phyloP scores from a whole-genome alignment of 2,329 filamentous ascomycete genomes.

The Pseudogymnoascus sp. region DNA sequence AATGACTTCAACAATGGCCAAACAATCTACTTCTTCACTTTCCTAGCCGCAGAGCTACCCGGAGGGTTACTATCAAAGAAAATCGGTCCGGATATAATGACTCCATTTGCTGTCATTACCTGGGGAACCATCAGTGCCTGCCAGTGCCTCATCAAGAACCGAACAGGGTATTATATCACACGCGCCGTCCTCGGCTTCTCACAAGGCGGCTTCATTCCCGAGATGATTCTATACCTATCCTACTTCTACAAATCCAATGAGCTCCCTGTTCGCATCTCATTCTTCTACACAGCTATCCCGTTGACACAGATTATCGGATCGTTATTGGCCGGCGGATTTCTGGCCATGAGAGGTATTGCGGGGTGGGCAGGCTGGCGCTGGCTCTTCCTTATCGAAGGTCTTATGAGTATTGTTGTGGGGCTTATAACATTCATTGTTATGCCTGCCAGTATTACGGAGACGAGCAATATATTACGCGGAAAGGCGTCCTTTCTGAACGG shows the following conservation, averaged over 20 bases:
- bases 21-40: constrained; percentile 47
- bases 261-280: constrained; percentile 17
- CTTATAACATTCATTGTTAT: constrained; percentile 47
- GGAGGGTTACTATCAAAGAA: constrained; percentile 55
- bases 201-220: constrained; percentile 20
- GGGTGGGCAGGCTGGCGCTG: constrained; percentile 51
- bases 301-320: constrained; percentile 25
- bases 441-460: constrained; percentile 55
- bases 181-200: constrained; percentile 17
- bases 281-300: constrained; percentile 16
- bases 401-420: constrained; percentile 46
- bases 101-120: constrained; percentile 43
- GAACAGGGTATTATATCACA: constrained; percentile 8
- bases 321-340: constrained; percentile 53
- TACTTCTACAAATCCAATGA: constrained; percentile 20
- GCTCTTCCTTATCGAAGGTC: constrained; percentile 40
- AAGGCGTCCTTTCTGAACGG: constrained; percentile 47
- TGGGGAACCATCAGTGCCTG: constrained; percentile 42
- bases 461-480: constrained; percentile 24
- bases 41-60: constrained; percentile 51
- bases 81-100: constrained; percentile 43
- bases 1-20: constrained; percentile 45
- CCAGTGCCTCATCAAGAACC: constrained; percentile 35
- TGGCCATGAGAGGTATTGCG: constrained; percentile 44
- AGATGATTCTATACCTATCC: constrained; percentile 21